Percentiles rank a stretch among this genome's conserved stretches.
These are phyloP conservation scores for Juglanconis sp. DNA, from an alignment of 2,329 filamentous ascomycete genomes.

Conservation along the genomic window DNA sequence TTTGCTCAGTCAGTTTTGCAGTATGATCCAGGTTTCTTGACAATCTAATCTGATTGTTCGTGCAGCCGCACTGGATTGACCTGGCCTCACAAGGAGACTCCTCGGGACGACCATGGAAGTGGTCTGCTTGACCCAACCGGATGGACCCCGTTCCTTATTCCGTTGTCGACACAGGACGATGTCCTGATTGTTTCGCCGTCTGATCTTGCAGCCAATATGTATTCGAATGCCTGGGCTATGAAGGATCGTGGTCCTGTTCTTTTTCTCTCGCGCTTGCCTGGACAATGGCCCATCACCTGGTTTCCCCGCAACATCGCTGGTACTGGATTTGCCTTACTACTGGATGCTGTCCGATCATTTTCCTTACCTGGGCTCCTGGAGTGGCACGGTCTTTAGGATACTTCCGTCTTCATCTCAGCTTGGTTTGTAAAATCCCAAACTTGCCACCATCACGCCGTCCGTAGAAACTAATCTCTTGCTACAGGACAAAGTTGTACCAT, in stretches of 20 bases:
- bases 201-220: neutral
- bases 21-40: neutral
- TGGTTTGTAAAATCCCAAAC: slow-evolving; percentile 37
- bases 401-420: slow-evolving; percentile 21
- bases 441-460: slow-evolving; percentile 3
- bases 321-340: too few species aligned
- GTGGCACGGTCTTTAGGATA: slow-evolving; percentile 1
- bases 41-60: slow-evolving; percentile 16
- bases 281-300: too few species aligned
- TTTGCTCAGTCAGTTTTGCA: neutral
- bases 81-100: neutral
- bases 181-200: neutral
- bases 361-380: neutral
- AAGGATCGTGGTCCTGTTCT: too few species aligned
- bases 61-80: slow-evolving; percentile 13
- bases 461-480: slow-evolving; percentile 32
- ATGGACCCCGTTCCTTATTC: neutral
- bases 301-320: too few species aligned
- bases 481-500: slow-evolving; percentile 58
- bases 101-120: neutral
- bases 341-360: neutral
- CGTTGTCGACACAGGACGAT: neutral
- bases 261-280: too few species aligned
- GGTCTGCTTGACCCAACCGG: neutral
- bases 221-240: too few species aligned